Percentiles rank a stretch among this genome's conserved stretches.
phyloP scores from a whole-genome alignment of 2,329 filamentous ascomycete species.

The Fusarium multiceps region DNA sequence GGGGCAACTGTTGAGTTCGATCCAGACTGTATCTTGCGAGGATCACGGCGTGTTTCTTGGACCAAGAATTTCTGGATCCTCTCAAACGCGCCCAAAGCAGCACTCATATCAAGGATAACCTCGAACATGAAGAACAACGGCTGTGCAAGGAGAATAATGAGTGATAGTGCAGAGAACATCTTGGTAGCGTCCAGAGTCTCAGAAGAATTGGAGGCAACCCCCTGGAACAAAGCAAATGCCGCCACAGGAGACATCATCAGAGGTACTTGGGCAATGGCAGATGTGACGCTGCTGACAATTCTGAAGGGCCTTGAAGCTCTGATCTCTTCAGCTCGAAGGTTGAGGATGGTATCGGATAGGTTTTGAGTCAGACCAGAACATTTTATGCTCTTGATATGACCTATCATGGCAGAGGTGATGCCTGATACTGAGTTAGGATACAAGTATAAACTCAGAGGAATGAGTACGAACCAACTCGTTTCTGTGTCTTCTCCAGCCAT shows the following conservation, averaged over 20 bases:
- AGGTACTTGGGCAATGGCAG: constrained; percentile 51
- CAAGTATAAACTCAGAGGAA: rapidly evolving
- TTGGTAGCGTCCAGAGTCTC: constrained; percentile 48
- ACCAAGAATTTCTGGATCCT: constrained; percentile 54
- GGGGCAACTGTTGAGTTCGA: neutral
- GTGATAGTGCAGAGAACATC: constrained; percentile 57
- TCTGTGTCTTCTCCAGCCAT: constrained; percentile 45
- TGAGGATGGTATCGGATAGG: constrained; percentile 45
- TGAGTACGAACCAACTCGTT: constrained; percentile 43
- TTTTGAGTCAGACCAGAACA: constrained; percentile 53
- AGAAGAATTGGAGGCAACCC: constrained; percentile 44
- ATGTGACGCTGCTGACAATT: constrained; percentile 50
- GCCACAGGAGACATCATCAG: constrained; percentile 51
- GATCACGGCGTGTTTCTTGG: constrained; percentile 44
- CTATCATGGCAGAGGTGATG: constrained; percentile 51
- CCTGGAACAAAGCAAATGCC: constrained; percentile 54
- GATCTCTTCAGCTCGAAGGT: constrained; percentile 52
- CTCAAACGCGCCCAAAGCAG: constrained; percentile 54
- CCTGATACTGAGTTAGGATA: constrained; percentile 22
- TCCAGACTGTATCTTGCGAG: constrained; percentile 16
- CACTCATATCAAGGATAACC: constrained; percentile 51
- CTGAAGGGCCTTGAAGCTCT: constrained; percentile 51
- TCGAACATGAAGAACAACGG: constrained; percentile 56
- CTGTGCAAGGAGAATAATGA: constrained; percentile 53
- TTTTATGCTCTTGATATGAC: constrained; percentile 57